These are phyloP conservation scores for Pseudopediastrum boryanum DNA, from an alignment of 139 green algal species.

Conservation along the genomic window DNA sequence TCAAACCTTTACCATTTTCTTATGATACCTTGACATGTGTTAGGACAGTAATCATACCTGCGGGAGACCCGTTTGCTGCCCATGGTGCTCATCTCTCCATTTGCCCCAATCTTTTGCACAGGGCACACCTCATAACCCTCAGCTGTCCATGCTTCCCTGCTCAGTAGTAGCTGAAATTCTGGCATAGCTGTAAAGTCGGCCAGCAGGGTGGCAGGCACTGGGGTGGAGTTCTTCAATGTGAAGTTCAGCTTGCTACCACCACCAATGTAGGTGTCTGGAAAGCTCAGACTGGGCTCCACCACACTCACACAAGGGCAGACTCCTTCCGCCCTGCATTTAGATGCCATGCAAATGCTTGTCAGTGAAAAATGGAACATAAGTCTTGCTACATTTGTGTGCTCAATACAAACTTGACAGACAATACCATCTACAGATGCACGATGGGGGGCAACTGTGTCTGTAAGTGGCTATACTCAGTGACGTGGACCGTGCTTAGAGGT, in stretches of 20 bases:
- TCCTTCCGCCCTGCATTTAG: constrained; percentile 43
- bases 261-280: constrained; percentile 55
- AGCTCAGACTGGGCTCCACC: constrained; percentile 15
- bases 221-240: constrained; percentile 65
- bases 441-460: too few relatives aligned
- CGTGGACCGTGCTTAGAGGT: too few relatives aligned
- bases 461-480: too few relatives aligned
- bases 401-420: too few relatives aligned
- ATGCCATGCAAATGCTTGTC: too few relatives aligned
- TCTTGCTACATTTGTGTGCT: too few relatives aligned
- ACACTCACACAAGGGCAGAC: constrained; percentile 65
- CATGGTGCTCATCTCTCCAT: constrained; percentile 36
- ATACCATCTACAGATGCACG: too few relatives aligned
- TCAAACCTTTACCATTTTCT: too few relatives aligned
- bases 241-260: constrained; percentile 45
- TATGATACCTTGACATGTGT: too few relatives aligned
- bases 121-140: constrained; percentile 68
- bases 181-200: constrained; percentile 51
- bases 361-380: too few relatives aligned
- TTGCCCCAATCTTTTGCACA: constrained; percentile 50
- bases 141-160: constrained; percentile 59
- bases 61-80: constrained; percentile 39
- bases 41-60: too few relatives aligned
- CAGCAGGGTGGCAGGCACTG: constrained; percentile 55
- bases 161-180: constrained; percentile 62